Evolutionary conservation across 2,329 filamentous ascomycete species (phyloP).

Genomic region (Aureobasidium sp.): DNA sequence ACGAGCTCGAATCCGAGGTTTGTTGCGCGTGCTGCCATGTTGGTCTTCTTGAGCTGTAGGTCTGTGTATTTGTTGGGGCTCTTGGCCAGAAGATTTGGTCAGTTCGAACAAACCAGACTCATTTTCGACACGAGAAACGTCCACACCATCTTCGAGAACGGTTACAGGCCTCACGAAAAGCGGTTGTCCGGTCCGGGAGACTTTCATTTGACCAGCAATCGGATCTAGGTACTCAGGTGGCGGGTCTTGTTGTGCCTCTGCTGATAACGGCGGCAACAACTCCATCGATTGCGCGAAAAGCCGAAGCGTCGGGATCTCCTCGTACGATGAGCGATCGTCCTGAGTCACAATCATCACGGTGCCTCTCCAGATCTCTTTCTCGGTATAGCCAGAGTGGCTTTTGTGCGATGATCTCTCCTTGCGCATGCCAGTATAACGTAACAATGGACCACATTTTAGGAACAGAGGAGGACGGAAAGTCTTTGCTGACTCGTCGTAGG

Average conservation of each 20-base stretch:
- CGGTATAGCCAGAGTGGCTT: conserved; percentile 27
- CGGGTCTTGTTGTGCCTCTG: conserved; percentile 51
- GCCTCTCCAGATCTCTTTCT: conserved; percentile 82
- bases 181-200: conserved; percentile 76
- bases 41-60: no score
- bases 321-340: conserved; percentile 76
- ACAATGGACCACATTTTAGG: conserved; percentile 79
- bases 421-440: conserved; percentile 81
- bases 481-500: conserved; percentile 56
- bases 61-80: conserved; percentile 20
- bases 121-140: conserved; percentile 71
- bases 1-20: conserved; percentile 40
- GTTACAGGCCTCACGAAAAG: conserved; percentile 87
- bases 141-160: conserved; percentile 66
- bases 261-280: conserved; percentile 68
- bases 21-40: conserved; percentile 27
- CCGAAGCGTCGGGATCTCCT: conserved; percentile 65
- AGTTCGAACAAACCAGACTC: conserved; percentile 74
- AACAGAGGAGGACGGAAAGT: conserved; percentile 77
- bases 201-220: conserved; percentile 75
- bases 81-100: conserved; percentile 24
- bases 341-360: conserved; percentile 92
- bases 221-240: conserved; percentile 82
- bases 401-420: conserved; percentile 39
- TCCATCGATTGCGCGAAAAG: conserved; percentile 84